Conservation (phyloP, 2,329 filamentous ascomycete genomes). For the Camillea tinctor region DNA sequence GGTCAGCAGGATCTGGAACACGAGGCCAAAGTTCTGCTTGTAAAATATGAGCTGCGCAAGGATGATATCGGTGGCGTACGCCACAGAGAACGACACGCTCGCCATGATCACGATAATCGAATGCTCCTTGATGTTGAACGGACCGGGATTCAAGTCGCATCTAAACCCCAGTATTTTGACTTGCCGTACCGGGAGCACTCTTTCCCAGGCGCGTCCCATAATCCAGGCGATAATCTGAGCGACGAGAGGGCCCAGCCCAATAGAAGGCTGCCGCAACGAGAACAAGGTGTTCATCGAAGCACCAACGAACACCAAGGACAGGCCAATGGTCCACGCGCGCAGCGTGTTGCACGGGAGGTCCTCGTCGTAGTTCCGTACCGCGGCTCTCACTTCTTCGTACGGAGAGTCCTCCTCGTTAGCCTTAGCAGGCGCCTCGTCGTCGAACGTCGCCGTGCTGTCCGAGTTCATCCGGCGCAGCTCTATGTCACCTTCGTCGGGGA, state of each 20-base stretch:
- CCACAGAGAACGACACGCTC: conserved; percentile 66
- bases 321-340: conserved; percentile 62
- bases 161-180: conserved; percentile 52
- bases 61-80: conserved; percentile 74
- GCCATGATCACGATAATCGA: conserved; percentile 69
- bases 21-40: conserved; percentile 64
- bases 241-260: conserved; percentile 59
- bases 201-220: conserved; percentile 60
- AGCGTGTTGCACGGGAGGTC: conserved; percentile 65
- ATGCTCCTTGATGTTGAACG: conserved; percentile 71
- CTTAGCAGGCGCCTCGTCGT: conserved; percentile 32
- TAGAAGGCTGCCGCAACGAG: conserved; percentile 60
- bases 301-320: conserved; percentile 54
- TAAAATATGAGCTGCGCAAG: conserved; percentile 71
- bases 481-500: conserved; percentile 44
- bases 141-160: conserved; percentile 64
- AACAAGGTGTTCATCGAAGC: conserved; percentile 64
- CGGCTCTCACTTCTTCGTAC: conserved; percentile 64
- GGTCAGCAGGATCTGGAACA: conserved; percentile 65
- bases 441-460: conserved; percentile 21
- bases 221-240: conserved; percentile 66
- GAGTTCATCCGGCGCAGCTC: conserved; percentile 26
- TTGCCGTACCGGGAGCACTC: conserved; percentile 48
- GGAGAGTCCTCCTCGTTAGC: conserved; percentile 55
- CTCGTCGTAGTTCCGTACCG: conserved; percentile 64